These are phyloP conservation scores for Cantharellus anzutake DNA, from an alignment of 768 basidiomycete species.

Conservation along the genomic window DNA sequence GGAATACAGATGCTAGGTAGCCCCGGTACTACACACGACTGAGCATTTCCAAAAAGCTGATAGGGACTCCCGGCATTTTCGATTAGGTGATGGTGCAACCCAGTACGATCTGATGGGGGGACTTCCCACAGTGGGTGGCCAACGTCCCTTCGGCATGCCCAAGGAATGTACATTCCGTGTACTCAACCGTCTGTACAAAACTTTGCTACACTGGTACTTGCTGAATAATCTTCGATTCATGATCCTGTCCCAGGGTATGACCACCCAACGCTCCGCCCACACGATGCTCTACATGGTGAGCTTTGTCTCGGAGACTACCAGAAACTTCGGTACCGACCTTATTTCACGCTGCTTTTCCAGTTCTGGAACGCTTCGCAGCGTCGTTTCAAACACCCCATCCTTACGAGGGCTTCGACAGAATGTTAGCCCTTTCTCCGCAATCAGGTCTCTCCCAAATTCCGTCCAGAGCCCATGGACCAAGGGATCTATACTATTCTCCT, in stretches of 20 bases:
- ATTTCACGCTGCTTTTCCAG: constrained; percentile 15
- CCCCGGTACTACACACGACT: no score
- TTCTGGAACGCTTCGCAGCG: constrained; percentile 46
- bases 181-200: constrained; percentile 25
- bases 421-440: constrained; percentile 15
- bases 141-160: background rate
- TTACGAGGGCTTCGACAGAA: constrained; percentile 47
- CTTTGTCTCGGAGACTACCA: background rate
- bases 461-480: no score
- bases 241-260: constrained; percentile 28
- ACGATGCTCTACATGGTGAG: background rate
- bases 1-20: no score
- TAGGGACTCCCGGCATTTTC: no score
- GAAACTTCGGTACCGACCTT: background rate
- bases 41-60: no score
- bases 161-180: constrained; percentile 48
- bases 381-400: constrained; percentile 37
- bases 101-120: no score
- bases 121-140: no score
- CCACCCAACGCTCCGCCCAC: constrained; percentile 47
- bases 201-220: background rate
- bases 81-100: no score
- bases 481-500: no score
- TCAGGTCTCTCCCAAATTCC: background rate
- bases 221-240: background rate